phyloP scores from a whole-genome alignment of 306 rosid genomes.

The Vigna hirtella region DNA sequence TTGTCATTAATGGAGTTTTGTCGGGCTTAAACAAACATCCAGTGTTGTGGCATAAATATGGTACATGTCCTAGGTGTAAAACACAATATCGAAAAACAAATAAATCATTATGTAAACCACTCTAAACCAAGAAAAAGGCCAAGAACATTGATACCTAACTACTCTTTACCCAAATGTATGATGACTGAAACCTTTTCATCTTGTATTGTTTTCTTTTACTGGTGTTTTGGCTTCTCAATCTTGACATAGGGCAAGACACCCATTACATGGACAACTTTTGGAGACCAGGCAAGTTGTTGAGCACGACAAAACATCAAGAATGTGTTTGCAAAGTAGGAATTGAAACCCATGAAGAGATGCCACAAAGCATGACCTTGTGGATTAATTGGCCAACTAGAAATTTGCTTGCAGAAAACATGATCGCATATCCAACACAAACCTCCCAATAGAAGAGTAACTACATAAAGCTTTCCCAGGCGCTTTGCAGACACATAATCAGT shows the following conservation, averaged over 20 bases:
- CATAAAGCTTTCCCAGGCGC: conserved; percentile 64
- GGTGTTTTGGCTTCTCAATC: conserved; percentile 78
- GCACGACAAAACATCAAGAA: conserved; percentile 96
- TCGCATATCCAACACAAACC: conserved; percentile 73
- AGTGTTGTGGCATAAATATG: conserved; percentile 47
- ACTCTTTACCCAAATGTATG: conserved; percentile 39
- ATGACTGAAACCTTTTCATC: conserved; percentile 39
- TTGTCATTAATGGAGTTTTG: conserved; percentile 35
- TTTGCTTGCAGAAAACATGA: conserved; percentile 67
- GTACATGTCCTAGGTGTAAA: conserved; percentile 57
- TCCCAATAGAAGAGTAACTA: conserved; percentile 66
- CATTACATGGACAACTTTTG: conserved; percentile 60
- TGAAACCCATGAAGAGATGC: conserved; percentile 85
- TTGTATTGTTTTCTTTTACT: conserved; percentile 53
- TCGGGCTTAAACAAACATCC: conserved; percentile 43
- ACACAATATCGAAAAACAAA: conserved; percentile 38
- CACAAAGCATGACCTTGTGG: conserved; percentile 92
- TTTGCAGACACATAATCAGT: conserved; percentile 67
- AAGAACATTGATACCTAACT: conserved; percentile 34
- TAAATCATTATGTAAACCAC: conserved; percentile 38
- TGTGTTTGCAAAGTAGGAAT: conserved; percentile 76
- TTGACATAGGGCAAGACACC: conserved; percentile 79
- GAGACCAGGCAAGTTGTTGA: conserved; percentile 78
- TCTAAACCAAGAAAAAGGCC: conserved; percentile 32
- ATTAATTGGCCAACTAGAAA: conserved; percentile 66